Conservation (phyloP, 257 asterid species). For the Ligustrum vulgare region DNA sequence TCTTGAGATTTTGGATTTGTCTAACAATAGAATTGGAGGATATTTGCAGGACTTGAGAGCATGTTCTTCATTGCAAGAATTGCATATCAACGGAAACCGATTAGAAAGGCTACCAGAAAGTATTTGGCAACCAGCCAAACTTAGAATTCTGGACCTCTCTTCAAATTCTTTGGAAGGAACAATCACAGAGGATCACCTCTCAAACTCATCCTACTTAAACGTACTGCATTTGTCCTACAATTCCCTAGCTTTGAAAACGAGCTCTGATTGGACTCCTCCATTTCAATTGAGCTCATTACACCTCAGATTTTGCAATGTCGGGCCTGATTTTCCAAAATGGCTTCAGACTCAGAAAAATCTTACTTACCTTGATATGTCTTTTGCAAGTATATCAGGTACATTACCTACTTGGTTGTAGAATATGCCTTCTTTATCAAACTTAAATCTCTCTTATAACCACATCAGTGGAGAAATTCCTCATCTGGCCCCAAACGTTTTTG, state of each 20-base stretch:
- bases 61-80: background rate
- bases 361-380: slow-evolving; percentile 26
- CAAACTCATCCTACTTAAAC: slow-evolving; percentile 18
- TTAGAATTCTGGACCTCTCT: background rate
- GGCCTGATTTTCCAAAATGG: slow-evolving; percentile 38
- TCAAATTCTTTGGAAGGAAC: slow-evolving; percentile 25
- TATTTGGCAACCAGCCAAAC: background rate
- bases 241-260: slow-evolving; percentile 13
- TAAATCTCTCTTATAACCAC: slow-evolving; percentile 37
- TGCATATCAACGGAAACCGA: background rate
- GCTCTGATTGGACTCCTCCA: slow-evolving; percentile 30
- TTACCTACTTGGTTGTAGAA: slow-evolving; percentile 33
- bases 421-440: slow-evolving; percentile 3
- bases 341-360: slow-evolving; percentile 24
- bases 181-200: slow-evolving; percentile 21
- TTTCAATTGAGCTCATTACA: slow-evolving; percentile 14
- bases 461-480: slow-evolving; percentile 33
- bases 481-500: background rate
- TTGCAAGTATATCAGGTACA: slow-evolving; percentile 21
- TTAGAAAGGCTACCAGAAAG: slow-evolving; percentile 1
- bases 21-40: background rate
- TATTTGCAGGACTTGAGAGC: background rate
- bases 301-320: slow-evolving; percentile 24
- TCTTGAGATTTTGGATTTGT: no score
- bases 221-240: slow-evolving; percentile 22